A percentile compares a stretch with the other conserved stretches of the same genome.
These are phyloP conservation scores for Przewalskia tangutica DNA, from an alignment of 257 asterid species.

Conservation along the genomic window DNA sequence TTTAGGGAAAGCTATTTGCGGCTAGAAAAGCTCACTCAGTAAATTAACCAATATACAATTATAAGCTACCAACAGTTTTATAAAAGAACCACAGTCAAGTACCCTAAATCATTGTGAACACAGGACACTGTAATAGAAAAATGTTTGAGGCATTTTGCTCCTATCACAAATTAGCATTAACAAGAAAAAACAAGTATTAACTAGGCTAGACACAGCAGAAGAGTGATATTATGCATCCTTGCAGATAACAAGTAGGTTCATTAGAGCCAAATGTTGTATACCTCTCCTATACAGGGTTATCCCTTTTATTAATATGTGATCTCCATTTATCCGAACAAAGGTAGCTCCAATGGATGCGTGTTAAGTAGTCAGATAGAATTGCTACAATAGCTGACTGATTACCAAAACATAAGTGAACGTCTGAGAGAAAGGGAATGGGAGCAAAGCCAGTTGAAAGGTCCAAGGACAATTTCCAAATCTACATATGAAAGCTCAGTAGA, in stretches of 20 bases:
- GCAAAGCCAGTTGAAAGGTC: background rate
- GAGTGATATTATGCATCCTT: background rate
- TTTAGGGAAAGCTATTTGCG: background rate
- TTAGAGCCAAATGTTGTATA: background rate
- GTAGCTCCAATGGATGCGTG: background rate
- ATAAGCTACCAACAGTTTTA: background rate
- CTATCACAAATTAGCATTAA: background rate
- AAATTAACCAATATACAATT: background rate
- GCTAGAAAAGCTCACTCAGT: background rate
- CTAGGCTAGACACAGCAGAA: background rate
- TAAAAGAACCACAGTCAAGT: background rate
- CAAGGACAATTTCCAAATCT: background rate
- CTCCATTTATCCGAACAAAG: background rate
- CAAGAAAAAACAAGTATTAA: background rate
- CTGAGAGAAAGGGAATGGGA: background rate
- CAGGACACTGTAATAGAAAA: background rate
- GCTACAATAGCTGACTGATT: background rate
- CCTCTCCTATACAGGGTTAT: background rate
- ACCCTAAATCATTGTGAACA: slow-evolving; percentile 1
- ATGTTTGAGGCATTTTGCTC: background rate
- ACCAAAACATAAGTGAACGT: background rate
- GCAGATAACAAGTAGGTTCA: background rate
- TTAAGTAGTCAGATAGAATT: background rate
- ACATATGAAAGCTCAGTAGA: background rate
- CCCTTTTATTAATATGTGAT: background rate